Percentiles rank a stretch among this genome's conserved stretches.
phyloP scores from a whole-genome alignment of 768 basidiomycete species.

The Calocybe gangraenosa region DNA sequence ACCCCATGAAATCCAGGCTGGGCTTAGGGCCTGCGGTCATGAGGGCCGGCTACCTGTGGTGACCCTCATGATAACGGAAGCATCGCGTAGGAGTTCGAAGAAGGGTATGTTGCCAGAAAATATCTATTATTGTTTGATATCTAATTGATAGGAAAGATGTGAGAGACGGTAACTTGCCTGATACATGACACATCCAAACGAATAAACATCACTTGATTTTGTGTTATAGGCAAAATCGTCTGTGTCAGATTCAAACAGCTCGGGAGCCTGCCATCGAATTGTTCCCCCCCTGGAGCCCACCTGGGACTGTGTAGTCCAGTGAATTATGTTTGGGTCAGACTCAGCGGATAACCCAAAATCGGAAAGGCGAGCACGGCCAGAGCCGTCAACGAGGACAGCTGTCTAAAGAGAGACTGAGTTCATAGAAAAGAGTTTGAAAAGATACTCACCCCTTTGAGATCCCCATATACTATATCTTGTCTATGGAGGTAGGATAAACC shows the following conservation, averaged over 20 bases:
- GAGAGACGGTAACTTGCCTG: slow-evolving; percentile 9
- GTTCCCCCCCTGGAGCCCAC: neutral
- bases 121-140: slow-evolving; percentile 1
- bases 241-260: slow-evolving; percentile 12
- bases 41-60: slow-evolving; percentile 8
- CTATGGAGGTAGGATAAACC: neutral
- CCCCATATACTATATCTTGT: neutral
- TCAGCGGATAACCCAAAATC: neutral
- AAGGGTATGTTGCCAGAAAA: slow-evolving; percentile 18
- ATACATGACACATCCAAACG: slow-evolving; percentile 14
- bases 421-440: neutral
- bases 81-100: slow-evolving; percentile 11
- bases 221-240: slow-evolving; percentile 4
- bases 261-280: slow-evolving; percentile 13
- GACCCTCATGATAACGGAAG: slow-evolving; percentile 13
- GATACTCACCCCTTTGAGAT: neutral
- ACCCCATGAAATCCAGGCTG: neutral
- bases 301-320: neutral
- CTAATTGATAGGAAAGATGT: too few relatives aligned
- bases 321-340: neutral
- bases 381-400: neutral
- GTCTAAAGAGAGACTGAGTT: neutral
- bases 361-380: neutral
- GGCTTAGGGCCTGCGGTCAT: neutral
- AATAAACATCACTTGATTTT: slow-evolving; percentile 17